Base-by-base conservation (phyloP, 768 basidiomycete genomes). In the Jaapia argillacea region DNA sequence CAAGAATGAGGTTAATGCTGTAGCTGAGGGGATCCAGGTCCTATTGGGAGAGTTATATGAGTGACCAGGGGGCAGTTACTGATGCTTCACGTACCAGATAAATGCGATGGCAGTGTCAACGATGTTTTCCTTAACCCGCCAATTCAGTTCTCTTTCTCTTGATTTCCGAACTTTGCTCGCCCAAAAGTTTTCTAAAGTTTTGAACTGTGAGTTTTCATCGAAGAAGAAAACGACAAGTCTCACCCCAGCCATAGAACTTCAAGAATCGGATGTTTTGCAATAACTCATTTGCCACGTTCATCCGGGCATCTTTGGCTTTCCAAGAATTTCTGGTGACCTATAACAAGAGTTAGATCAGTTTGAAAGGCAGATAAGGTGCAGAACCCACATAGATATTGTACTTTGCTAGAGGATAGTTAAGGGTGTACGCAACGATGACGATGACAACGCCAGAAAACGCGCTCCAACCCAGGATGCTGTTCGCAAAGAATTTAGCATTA, bases 211-310 rank as follows among this genome's bases (percentile, higher is more conserved):
- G 40, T 10, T 37, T 23, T 10, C 3, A 4, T 3, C 22, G 23
- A 4, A 3, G 16, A 38, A 24, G 4, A 16, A 40, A 37, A 36
- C 25, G 24, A n/a, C 18, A 35, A 12, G 7, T 46, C 65, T 51
- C 52, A 79, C 81, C 81, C 82, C 82, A 82, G 10, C 81, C 81
- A 54, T 84, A 85, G 54, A 77, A 82, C 55, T 85, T 85, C 45
- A 85, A 59, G 54, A 82, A 82, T 10, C 79, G 69, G 45, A 84
- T 75, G 48, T 80, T 83, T 54, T 84, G 81, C 51, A 88, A 70
- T 1, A 88, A 64, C 54, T 88, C 87, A 49, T 84, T 85, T 43
- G 87, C 81, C 5, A 74, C 62, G 46, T 68, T 74, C 75, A 87
- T 85, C 21, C 85, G 64, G 16, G 58, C 60, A 55, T 90, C 87